Evolutionary conservation across 176 grass and related monocot species (phyloP), one percentile per base, ranked within the genome.

Genomic region (Otatea glauca): DNA sequence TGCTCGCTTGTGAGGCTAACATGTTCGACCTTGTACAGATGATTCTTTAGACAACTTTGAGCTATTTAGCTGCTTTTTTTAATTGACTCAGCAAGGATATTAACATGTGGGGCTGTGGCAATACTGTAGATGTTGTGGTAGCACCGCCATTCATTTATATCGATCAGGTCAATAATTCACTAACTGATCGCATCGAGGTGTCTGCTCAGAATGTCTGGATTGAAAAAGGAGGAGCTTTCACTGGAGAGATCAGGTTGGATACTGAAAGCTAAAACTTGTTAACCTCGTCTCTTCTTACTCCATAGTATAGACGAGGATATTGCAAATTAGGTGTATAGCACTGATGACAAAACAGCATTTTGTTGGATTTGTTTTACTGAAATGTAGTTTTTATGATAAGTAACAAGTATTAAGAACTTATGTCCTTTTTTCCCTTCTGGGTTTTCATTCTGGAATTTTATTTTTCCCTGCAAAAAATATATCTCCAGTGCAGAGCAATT

Each of bases 221-320:
- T 72, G 89, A 90, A 75, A 99, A 99, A 87, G 93, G 97, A 81
- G 97, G 93, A 88, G 97, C 97, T 51, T 99, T 76, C 69, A 99
- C 97, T n/a, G 97, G 93, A 80, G 97, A 99, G 79, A 99, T 96
- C 86, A 96, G 97, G 93, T 98, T 78, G 15, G 29, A 16, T 58
- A 20, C 48, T 74, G 45, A 25, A 15, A 68, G 9, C 50, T 74
- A 39, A 59, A 67, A 68, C 68, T 51, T 37, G 27, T 60, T 6
- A 5, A 24, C 23, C 24, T 62, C 75, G 3, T 49, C 68, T 68
- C 79, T 80, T 72, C 6, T 21, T 76, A 34, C 79, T 85, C 55
- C 18, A 15, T 76, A 44, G 12, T 68, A 59, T 65, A 84, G 14
- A 16, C 3, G 54, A 39, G 39, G 29, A 21, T 21, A 48, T 78